These are phyloP conservation scores for Botrytis elliptica DNA, from an alignment of 2,329 filamentous ascomycete genomes.

Conservation along the genomic window DNA sequence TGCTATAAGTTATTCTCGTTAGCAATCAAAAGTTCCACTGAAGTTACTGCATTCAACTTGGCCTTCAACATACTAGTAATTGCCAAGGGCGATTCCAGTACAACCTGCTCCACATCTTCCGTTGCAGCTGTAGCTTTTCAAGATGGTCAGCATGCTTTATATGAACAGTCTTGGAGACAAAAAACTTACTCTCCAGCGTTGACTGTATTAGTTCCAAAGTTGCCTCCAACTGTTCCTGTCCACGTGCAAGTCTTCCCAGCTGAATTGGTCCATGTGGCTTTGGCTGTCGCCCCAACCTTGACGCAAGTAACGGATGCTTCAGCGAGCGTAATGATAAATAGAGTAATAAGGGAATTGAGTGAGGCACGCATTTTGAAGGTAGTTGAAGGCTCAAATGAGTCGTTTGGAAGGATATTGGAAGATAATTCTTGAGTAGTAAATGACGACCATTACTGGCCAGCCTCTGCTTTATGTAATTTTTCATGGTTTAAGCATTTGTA, in stretches of 20 bases:
- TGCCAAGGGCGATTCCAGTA: constrained; percentile 45
- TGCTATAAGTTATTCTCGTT: constrained; percentile 29
- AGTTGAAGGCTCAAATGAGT: background rate
- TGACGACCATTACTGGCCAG: background rate
- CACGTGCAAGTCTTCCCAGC: constrained; percentile 46
- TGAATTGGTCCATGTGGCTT: constrained; percentile 48
- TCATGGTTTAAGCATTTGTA: background rate
- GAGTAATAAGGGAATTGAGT: background rate
- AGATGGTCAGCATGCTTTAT: background rate
- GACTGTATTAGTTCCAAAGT: constrained; percentile 46
- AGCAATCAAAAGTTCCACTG: background rate
- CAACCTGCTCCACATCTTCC: constrained; percentile 50
- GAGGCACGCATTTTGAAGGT: background rate
- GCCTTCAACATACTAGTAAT: constrained; percentile 42
- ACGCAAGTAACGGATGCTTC: constrained; percentile 42
- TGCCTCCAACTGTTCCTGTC: constrained; percentile 47
- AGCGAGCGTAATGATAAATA: background rate
- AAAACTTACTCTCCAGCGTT: constrained; percentile 46
- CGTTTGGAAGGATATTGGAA: background rate
- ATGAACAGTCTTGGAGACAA: background rate
- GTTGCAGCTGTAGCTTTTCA: constrained; percentile 48
- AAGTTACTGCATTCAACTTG: background rate
- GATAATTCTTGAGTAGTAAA: background rate
- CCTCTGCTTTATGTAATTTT: background rate
- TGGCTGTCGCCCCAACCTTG: constrained; percentile 43